Evolutionary conservation across 2,329 filamentous ascomycete species (phyloP), one percentile per base, ranked within the genome.

Genomic region (Sphaerulina populicola): DNA sequence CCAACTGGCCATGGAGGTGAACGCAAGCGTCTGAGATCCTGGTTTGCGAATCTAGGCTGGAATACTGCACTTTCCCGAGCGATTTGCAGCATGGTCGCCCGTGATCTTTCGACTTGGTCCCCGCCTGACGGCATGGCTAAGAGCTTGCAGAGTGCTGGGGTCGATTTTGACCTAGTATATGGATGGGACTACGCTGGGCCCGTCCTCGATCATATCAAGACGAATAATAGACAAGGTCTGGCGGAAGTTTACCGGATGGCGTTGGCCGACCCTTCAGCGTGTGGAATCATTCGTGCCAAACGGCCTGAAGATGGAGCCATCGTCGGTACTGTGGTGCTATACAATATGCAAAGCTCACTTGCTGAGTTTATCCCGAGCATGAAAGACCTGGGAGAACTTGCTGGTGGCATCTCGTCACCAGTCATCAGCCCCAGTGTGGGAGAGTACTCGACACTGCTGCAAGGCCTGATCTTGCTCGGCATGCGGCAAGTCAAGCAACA

Each of bases 1-100:
- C 89, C 90, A 0, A 81, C 77, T n/a, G 76, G 72, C 4, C 81
- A 86, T 40, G 71, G 73, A 2, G 70, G 76, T 3, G 80, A 83
- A 60, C 74, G 78, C 12, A 82, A 80, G 64, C 74, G 76, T 44
- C 67, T 82, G 18, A 75, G 80, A n/a, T 77, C 79, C 41, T 97
- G 90, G 90, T 95, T 96, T 66, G 80, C 83, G n/a, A 87, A 84
- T 57, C 78, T 89, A 42, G 90, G 91, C 11, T 96, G 90, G 90
- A 89, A 94, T 62, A 84, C 78, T 2, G 76, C 79, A 0, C 71
- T 81, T 4, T 81, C 80, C 1, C 75, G 78, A 9, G 73, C 80
- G 0, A 76, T 85, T 0, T 83, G 79, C 61, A 89, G 85, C 65
- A 83, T 94, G 76, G 72, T 82, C 2, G 83, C 93, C 44, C 77